Base-by-base conservation (phyloP, 768 basidiomycete genomes). In the Auricularia auricula-judae region DNA sequence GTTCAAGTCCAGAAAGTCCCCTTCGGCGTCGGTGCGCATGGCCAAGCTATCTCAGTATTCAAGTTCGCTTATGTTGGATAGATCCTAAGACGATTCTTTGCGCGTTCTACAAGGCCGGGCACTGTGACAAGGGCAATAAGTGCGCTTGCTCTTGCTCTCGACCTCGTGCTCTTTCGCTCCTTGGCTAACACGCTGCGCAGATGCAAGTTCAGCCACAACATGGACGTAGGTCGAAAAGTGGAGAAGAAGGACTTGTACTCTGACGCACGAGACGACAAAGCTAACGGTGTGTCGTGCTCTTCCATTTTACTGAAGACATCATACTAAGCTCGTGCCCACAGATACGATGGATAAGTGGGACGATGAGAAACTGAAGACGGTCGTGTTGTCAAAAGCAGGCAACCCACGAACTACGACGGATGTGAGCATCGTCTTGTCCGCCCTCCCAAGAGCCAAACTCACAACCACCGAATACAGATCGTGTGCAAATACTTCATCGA, bases 271-370 rank as follows among this genome's bases (percentile, higher is more conserved):
- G 91, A 90, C 73, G 90, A 93, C 67, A 89, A 94, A 76, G 71
- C 82, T 69, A 74, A 77, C 62, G 91, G 92, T 91, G 67, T 34
- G 83, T 76, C 42, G 35, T 36, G 10, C 5, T 35, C 36, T 8
- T 42, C 35, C 42, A 1, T 39, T 12, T 2, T 66, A 29, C 4
- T 36, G 58, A 29, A 29, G 29, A 29, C 29, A 29, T 42, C 35
- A 47, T 67, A 29, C 66, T 54, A 34, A 61, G 34, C 58, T 39
- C 12, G 18, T 44, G 51, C 16, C 56, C 42, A 51, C 67, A 94
- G 95, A 98, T 76, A 94, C 93, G 11, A 98, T 98, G 97, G 94
- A 97, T 70, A 86, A 79, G 67, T 99, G 97, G 97, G 93, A 97
- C 75, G 91, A 98, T 66, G 93, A 87, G 71, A 98, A 98, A 76